Evolutionary conservation across 1,284 basidiomycete genomes (phyloP), one percentile per base, ranked within the genome.

Genomic region (Cystobasidium pallidum): DNA sequence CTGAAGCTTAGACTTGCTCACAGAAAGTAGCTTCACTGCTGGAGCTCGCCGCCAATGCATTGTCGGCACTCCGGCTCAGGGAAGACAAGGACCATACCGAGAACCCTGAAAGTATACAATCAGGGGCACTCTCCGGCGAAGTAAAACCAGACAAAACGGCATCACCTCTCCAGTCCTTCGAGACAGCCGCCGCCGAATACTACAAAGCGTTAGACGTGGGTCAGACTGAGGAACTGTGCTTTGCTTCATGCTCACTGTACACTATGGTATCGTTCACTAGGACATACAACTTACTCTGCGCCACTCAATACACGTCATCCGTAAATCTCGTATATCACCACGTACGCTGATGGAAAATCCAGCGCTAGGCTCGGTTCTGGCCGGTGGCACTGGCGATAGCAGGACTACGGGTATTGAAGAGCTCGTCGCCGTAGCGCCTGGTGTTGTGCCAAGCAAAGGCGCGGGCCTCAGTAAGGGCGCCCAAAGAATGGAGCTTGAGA

Each of bases 271-370:
- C n/a, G n/a, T 7, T 39, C 36, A 39, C 36, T 39, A 91, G 90
- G 81, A 85, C 17, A 89, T 91, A 67, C 90, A 91, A 80, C 83
- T 85, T 39, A 85, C 86, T 36, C 86, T 91, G 63, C 87, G 90
- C 52, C 89, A 88, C 19, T 88, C 88, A 1, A 83, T 91, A 71
- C 89, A 89, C 11, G 88, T 91, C 77, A 88, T 91, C 74, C 85
- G 89, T 13, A 87, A 89, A 78, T 88, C 89, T n/a, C 86, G 89
- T 73, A 90, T 91, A 75, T 88, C 90, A 36, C 89, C 90, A 24
- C 45, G 68, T 2, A 89, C 89, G 24, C 87, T 89, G 17, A 90
- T 91, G 76, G 88, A 87, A 66, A 89, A 90, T 1, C 89, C 89
- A 41, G 85, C 87, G 2, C 84, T 84, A 0, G 86, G 85, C 30